A percentile compares a stretch with the other conserved stretches of the same genome.
phyloP scores from a whole-genome alignment of 176 grass and related monocot species.

The Zizania latifolia region DNA sequence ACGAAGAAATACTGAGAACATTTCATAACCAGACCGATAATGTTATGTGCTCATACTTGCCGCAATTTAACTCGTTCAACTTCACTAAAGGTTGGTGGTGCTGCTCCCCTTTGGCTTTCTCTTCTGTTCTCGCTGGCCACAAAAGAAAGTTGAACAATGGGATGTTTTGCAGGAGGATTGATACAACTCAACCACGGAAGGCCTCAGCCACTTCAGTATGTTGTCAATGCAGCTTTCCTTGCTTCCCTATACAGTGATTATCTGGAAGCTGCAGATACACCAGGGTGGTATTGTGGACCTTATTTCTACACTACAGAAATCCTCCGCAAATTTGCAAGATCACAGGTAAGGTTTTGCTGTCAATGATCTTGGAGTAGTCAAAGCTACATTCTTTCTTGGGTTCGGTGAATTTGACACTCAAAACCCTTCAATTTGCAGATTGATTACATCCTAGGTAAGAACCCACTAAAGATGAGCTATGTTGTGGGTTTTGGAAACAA shows the following conservation, averaged over 20 bases:
- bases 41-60: slow-evolving; percentile 80
- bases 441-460: slow-evolving; percentile 84
- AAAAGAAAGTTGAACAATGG: slow-evolving; percentile 11
- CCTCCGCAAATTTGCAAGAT: slow-evolving; percentile 77
- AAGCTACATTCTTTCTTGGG: not conserved
- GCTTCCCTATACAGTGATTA: slow-evolving; percentile 75
- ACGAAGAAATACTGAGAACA: slow-evolving; percentile 84
- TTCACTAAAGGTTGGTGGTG: slow-evolving; percentile 77
- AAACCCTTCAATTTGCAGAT: slow-evolving; percentile 50
- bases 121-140: not conserved
- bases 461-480: slow-evolving; percentile 82
- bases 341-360: slow-evolving; percentile 47
- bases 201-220: slow-evolving; percentile 88
- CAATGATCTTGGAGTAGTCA: slow-evolving; percentile 6
- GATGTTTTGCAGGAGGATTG: slow-evolving; percentile 63
- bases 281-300: slow-evolving; percentile 92
- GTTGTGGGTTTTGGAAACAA: slow-evolving; percentile 76
- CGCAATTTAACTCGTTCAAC: slow-evolving; percentile 77
- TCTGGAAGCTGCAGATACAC: slow-evolving; percentile 79
- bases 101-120: not conserved
- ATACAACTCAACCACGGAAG: slow-evolving; percentile 88
- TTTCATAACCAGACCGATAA: slow-evolving; percentile 91
- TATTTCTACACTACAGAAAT: slow-evolving; percentile 84
- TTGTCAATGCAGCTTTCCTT: slow-evolving; percentile 88
- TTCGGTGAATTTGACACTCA: slow-evolving; percentile 12